Evolutionary conservation across 129 eudicot species (phyloP).

Genomic region (Oenanthe sinensis): DNA sequence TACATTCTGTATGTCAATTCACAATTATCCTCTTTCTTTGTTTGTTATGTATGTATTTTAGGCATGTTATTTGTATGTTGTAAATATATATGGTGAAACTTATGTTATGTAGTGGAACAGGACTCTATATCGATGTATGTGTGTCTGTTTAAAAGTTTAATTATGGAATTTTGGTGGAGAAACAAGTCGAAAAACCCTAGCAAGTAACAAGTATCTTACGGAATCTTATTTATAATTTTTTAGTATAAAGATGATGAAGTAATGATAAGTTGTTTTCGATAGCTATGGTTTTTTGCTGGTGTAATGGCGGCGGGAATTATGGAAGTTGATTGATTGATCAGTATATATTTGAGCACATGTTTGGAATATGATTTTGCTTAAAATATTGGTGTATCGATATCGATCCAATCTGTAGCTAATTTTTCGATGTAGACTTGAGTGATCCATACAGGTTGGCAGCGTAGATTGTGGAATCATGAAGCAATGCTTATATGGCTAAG

Average conservation of each 20-base stretch:
- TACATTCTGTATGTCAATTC: constrained; percentile 42
- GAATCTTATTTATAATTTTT: not conserved
- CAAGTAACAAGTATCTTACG: not conserved
- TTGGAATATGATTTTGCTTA: not conserved
- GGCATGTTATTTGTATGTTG: not conserved
- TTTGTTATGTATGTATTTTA: not conserved
- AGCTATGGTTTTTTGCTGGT: not conserved
- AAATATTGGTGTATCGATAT: too few relatives aligned
- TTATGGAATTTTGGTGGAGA: not conserved
- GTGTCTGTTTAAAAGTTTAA: not conserved
- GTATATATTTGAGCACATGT: not conserved
- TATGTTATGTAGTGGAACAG: too few relatives aligned
- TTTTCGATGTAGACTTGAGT: not conserved
- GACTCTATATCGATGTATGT: not conserved
- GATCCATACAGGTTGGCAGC: not conserved
- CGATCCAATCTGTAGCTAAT: not conserved
- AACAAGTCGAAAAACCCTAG: not conserved
- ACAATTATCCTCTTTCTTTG: too few relatives aligned
- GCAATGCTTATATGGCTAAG: not conserved
- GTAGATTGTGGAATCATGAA: not conserved
- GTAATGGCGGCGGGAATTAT: not conserved
- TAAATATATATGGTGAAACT: not conserved
- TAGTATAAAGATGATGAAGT: not conserved
- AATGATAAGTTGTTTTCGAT: not conserved
- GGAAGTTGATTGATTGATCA: not conserved